Base-by-base conservation (phyloP, 2,329 filamentous ascomycete species). In the Fusarium sp. region DNA sequence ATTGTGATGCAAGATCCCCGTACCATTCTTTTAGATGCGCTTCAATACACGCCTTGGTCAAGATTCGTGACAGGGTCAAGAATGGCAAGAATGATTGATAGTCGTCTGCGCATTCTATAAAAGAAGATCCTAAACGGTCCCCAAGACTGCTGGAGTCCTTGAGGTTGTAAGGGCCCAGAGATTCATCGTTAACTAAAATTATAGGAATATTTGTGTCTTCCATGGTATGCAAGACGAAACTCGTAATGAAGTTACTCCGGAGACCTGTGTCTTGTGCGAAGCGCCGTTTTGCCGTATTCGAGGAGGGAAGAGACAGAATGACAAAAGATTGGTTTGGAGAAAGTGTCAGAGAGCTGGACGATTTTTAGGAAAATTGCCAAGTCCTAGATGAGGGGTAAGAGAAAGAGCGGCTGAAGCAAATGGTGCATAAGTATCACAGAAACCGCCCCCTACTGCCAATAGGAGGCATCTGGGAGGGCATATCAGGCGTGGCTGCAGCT, bases 101-200 rank as follows among this genome's bases (percentile, higher is more conserved):
- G 9, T 7, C 1, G 10, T 25, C n/a, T 10, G 20, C 4, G 7
- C n/a, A 17, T 35, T 31, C n/a, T 13, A 50, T 17, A 17, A 33
- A 5, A 35, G 29, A 50, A 25, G 4, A 12, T 15, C 20, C 18
- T 7, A 49, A 35, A 3, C 14, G 29, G 15, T 35, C n/a, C 11
- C 14, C 20, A 15, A 50, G 46, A n/a, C 35, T 17, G 1, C 5
- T 2, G 15, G 29, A n/a, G 4, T 17, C n/a, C 18, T 46, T 11
- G 8, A 46, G 25, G 25, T 25, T 29, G 18, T 29, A 27, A 33
- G 1, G 3, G 17, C 7, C 29, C 2, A 0, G 3, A 13, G 3
- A 5, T 3, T 35, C 31, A 14, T 50, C 15, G 15, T 5, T 8
- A 2, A 14, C 14, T n/a, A 6, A 20, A 20, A 17, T 15, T 7